Base-by-base conservation (phyloP, 768 basidiomycete species). In the Kwoniella dejecticola region DNA sequence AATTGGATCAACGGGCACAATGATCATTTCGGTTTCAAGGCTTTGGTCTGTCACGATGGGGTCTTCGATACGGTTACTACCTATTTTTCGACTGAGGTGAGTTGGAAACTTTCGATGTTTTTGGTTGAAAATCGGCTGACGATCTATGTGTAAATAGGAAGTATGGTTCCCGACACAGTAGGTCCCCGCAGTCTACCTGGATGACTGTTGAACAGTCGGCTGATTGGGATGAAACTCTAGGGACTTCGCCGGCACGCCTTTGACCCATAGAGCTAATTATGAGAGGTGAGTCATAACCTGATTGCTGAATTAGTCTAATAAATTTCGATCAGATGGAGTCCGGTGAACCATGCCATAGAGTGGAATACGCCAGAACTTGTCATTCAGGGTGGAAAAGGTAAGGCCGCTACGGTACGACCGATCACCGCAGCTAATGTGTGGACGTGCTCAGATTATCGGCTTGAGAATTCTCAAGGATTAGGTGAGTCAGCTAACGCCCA, bases 1-100 rank as follows among this genome's bases (percentile, higher is more conserved):
- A 95, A 92, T 77, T 96, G 91, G 91, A 93, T 96, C 55, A 90
- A 95, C 80, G 91, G 92, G 0, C 90, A 96, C 10, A 91, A 95
- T 69, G 90, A 83, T 64, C 87, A 84, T 2, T 91, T 92, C 74
- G 84, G 84, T 21, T 96, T 98, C 83, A 96, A 94, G 80, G 91
- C 91, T 3, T 82, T 97, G 42, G 85, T 94, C 12, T 88, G 87
- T 68, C 95, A 98, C 71, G 95, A 99, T 72, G 95, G 95, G 8
- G 89, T 92, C 47, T 81, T 79, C 36, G 60, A 60, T 52, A 64
- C 52, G 19, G 60, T 60, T 7, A 89, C 89, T 78, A 88, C 88
- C 47, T 91, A 88, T n/a, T 92, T 87, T 74, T 85, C 88, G 13
- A 97, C 93, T 10, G 94, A 97, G 52, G 67, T 64, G 57, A 40